Base-by-base conservation (phyloP, 2,329 filamentous ascomycete genomes). In the Cladosporium sp. region DNA sequence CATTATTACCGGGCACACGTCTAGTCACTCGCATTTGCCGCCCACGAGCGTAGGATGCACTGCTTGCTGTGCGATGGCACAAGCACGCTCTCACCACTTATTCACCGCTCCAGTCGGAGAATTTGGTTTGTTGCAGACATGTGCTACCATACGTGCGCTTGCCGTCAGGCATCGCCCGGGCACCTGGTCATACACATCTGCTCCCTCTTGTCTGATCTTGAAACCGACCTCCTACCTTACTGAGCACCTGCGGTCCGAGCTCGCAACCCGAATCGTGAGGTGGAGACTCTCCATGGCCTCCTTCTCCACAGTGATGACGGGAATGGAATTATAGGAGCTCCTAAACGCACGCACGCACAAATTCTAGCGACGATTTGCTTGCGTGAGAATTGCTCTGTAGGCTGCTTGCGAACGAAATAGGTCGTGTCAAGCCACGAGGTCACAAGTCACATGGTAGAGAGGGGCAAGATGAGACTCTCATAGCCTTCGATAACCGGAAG, bases 31-130 rank as follows among this genome's bases (percentile, higher is more conserved):
- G 25, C 50, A 13, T 53, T 50, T 55, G 51, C 51, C 51, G 51
- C 51, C 51, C 51, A 55, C 51, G 40, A 55, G 51, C 40, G 28
- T 36, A 50, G 47, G 32, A 50, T 50, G 17, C 28, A n/a, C 12
- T 37, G 47, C 44, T 34, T 49, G 47, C 12, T 50, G 47, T 17
- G 20, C 24, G 47, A 35, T 50, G 17, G 32, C 32, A 32, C 47
- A 28, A 50, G 47, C 47, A 37, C 25, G 47, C 47, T 36, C 47
- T 25, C 34, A 25, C 47, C 34, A 36, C 47, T 25, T 37, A 50
- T 50, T 50, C 47, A 50, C 47, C 47, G 47, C 47, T 24, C 52
- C 52, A 55, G 52, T 55, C 52, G 52, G 52, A 47, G 52, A 55
- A 55, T 55, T 55, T 55, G 52, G 52, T 47, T 42, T 34, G 28